These are phyloP conservation scores for Xylaria curta DNA, from an alignment of 495 filamentous ascomycete species.

Conservation along the genomic window DNA sequence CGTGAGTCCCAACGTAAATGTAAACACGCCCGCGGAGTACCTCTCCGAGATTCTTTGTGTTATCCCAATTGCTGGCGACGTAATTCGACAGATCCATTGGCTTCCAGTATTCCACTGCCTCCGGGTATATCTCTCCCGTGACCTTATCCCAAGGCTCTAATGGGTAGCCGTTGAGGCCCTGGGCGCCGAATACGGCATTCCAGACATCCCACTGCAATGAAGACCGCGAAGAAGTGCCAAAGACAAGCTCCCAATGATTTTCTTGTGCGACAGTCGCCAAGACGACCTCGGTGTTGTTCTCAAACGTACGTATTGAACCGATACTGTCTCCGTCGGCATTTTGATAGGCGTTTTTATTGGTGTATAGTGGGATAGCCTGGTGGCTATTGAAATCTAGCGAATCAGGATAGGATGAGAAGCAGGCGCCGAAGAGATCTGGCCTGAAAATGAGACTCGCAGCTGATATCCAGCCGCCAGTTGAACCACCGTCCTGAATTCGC, in stretches of 20 bases:
- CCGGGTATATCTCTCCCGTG: slow-evolving; percentile 26
- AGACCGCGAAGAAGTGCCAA: slow-evolving; percentile 26
- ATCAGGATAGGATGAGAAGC: slow-evolving; percentile 27
- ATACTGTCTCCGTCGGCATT: slow-evolving; percentile 10
- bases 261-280: slow-evolving; percentile 23
- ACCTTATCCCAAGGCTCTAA: slow-evolving; percentile 29
- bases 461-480: slow-evolving; percentile 27
- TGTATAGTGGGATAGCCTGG: slow-evolving; percentile 26
- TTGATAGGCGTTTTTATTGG: slow-evolving; percentile 27
- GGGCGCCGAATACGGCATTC: slow-evolving; percentile 27
- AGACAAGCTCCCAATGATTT: slow-evolving; percentile 29
- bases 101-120: slow-evolving; percentile 27
- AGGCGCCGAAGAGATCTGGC: slow-evolving; percentile 27
- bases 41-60: slow-evolving; percentile 16
- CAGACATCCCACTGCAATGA: slow-evolving; percentile 27
- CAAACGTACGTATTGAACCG: slow-evolving; percentile 22
- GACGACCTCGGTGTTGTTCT: slow-evolving; percentile 21
- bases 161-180: slow-evolving; percentile 24
- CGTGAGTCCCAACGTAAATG: slow-evolving; percentile 27
- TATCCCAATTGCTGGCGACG: slow-evolving; percentile 19
- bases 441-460: slow-evolving; percentile 22
- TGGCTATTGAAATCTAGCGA: slow-evolving; percentile 23
- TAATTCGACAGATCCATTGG: slow-evolving; percentile 21
- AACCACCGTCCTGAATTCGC: slow-evolving; percentile 26
- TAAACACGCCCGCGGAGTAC: slow-evolving; percentile 22